Base-by-base conservation (phyloP, 78 protist species). In the Dictyostelium brefeldianum region DNA sequence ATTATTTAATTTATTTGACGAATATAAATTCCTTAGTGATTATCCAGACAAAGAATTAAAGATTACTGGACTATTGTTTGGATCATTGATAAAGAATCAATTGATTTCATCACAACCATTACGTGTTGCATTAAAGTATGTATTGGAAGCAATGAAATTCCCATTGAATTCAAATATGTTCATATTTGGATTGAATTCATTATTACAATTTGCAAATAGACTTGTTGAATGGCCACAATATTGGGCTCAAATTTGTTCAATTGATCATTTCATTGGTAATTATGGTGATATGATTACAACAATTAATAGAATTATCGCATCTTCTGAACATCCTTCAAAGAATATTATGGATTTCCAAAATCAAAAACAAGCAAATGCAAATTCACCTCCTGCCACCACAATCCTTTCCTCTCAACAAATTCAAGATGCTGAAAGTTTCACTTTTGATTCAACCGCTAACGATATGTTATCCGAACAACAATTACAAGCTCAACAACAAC, bases 1-100 rank as follows among this genome's bases (percentile, higher is more conserved):
- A 96, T 90, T 99, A 80, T 98, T 96, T 78, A 96, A 97, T 77
- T 95, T 99, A 27, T 96, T 98, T 67, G 99, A 98, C 78, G 99
- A 99, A 85, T 96, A 97, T 75, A 92, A 95, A n/a, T 96, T 83
- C 84, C 83, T 99, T 51, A 85, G 92, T 5, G 78, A 91, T 46
- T 98, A 98, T 92, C 99, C 99, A 36, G 97, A 96, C 36, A 87
- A 95, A 81, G 97, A 97, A 84, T 97, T 99, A 27, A 50, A 46
- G 46, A 98, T 96, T 54, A 96, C 99, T 7, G 99, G 96, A 18
- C 50, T 31, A 14, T 82, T 99, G 31, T 96, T 98, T 51, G 99
- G 99, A 18, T 22, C 85, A 10, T 92, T 98, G 77, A 95, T 99
- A 31, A 83, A 96, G 81, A 94, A 97, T 83, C 91, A 85, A 50